Conservation (phyloP, 2,329 filamentous ascomycete genomes). For the Stachybotrys echinatus region DNA sequence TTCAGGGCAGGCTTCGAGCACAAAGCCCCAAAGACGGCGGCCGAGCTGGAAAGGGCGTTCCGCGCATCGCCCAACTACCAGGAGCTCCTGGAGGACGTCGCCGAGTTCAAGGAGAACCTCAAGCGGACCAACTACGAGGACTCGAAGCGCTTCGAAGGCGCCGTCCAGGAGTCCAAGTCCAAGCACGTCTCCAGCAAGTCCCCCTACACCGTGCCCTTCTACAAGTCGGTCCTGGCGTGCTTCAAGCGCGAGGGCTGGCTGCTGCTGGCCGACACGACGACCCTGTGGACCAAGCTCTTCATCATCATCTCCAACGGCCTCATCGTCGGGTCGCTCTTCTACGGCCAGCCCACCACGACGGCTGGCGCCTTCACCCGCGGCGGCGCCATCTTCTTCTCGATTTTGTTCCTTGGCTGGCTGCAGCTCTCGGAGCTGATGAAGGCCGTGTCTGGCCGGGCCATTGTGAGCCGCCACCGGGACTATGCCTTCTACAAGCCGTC, state of each 20-base stretch:
- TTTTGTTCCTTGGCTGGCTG: slow-evolving; percentile 55
- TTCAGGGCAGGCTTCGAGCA: slow-evolving; percentile 61
- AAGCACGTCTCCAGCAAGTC: slow-evolving; percentile 63
- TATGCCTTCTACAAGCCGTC: slow-evolving; percentile 49
- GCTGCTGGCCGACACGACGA: slow-evolving; percentile 67
- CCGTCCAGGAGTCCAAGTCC: slow-evolving; percentile 66
- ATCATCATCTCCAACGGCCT: slow-evolving; percentile 70
- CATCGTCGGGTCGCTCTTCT: slow-evolving; percentile 76
- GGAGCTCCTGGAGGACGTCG: slow-evolving; percentile 53
- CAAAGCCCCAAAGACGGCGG: slow-evolving; percentile 60
- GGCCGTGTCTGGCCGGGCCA: slow-evolving; percentile 64
- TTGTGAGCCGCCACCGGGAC: slow-evolving; percentile 43
- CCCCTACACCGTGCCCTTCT: slow-evolving; percentile 70
- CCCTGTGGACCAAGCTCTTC: slow-evolving; percentile 73
- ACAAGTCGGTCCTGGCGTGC: slow-evolving; percentile 63
- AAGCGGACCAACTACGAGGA: slow-evolving; percentile 51
- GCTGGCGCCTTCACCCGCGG: slow-evolving; percentile 55
- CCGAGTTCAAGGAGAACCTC: slow-evolving; percentile 36
- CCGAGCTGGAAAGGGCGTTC: slow-evolving; percentile 64
- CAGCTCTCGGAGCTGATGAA: slow-evolving; percentile 75
- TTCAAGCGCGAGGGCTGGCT: slow-evolving; percentile 75
- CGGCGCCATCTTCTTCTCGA: slow-evolving; percentile 41
- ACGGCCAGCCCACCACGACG: slow-evolving; percentile 56
- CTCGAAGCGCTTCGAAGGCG: slow-evolving; percentile 60
- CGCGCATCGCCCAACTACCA: slow-evolving; percentile 55